Evolutionary conservation across 2,329 filamentous ascomycete species (phyloP).

Genomic region (Metarhizium sp.): DNA sequence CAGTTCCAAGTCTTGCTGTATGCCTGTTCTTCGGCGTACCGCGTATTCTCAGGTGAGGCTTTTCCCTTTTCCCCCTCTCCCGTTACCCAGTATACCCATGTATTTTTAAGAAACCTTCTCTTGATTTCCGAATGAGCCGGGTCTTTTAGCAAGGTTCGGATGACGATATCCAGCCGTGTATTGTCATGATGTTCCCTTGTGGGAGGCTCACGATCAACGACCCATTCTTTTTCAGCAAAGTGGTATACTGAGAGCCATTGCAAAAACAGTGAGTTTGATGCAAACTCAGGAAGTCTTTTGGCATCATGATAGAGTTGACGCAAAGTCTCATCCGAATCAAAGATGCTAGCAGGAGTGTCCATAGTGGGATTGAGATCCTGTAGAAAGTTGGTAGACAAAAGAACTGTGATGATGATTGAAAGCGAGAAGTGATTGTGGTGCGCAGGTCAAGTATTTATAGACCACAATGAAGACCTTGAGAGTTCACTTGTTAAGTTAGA

Average conservation of each 20-base stretch:
- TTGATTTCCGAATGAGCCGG: not conserved
- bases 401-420: too few species aligned
- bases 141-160: not conserved
- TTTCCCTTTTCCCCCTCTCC: not conserved
- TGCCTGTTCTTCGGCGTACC: not conserved
- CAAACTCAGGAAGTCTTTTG: too few species aligned
- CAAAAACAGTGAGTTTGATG: too few species aligned
- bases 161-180: not conserved
- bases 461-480: too few species aligned
- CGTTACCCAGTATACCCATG: not conserved
- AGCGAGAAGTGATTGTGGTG: too few species aligned
- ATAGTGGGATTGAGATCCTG: too few species aligned
- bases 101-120: not conserved
- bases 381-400: too few species aligned
- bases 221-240: not conserved
- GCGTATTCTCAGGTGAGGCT: not conserved
- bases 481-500: too few species aligned
- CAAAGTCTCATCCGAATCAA: too few species aligned
- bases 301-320: too few species aligned
- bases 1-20: not conserved
- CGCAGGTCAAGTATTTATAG: too few species aligned
- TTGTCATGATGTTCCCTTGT: not conserved
- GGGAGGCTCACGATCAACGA: not conserved
- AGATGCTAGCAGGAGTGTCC: not conserved
- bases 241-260: too few species aligned